A percentile compares a stretch with the other conserved stretches of the same genome.
Evolutionary conservation across 2,329 filamentous ascomycete genomes (phyloP).

Genomic region (Drechslerella dactyloides): DNA sequence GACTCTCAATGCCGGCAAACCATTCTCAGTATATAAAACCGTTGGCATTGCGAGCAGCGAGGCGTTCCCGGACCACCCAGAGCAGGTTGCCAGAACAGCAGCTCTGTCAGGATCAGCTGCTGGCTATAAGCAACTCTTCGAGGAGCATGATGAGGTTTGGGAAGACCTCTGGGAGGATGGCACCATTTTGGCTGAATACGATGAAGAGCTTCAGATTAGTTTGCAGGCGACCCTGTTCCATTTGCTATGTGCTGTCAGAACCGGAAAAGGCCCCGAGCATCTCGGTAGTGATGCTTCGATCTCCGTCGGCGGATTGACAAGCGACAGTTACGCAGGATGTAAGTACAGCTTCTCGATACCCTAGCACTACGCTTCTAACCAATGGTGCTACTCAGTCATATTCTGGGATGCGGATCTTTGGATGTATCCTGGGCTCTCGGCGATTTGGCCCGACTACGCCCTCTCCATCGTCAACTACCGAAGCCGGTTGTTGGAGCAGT

Average conservation of each 20-base stretch:
- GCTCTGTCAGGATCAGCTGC: conserved; percentile 61
- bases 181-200: conserved; percentile 64
- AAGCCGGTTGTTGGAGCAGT: conserved; percentile 66
- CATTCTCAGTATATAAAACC: conserved; percentile 69
- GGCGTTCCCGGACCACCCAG: conserved; percentile 64
- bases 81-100: conserved; percentile 64
- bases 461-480: conserved; percentile 71
- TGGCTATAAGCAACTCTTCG: conserved; percentile 66
- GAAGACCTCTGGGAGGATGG: conserved; percentile 65
- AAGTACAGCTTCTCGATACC: conserved; percentile 13
- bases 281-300: conserved; percentile 68
- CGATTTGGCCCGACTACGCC: conserved; percentile 68
- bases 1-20: conserved; percentile 63
- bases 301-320: conserved; percentile 71
- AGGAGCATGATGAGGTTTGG: conserved; percentile 69
- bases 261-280: conserved; percentile 62
- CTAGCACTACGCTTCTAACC: conserved; percentile 1
- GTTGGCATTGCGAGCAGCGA: conserved; percentile 73
- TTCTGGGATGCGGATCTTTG: conserved; percentile 73
- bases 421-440: conserved; percentile 72
- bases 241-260: conserved; percentile 63
- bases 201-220: conserved; percentile 61
- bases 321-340: conserved; percentile 70
- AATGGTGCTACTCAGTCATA: conserved; percentile 56
- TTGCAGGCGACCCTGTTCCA: conserved; percentile 66